Evolutionary conservation across 805 yeast genomes (phyloP), one percentile per base, ranked within the genome.

Genomic region (Candida pseudoglaebosa): DNA sequence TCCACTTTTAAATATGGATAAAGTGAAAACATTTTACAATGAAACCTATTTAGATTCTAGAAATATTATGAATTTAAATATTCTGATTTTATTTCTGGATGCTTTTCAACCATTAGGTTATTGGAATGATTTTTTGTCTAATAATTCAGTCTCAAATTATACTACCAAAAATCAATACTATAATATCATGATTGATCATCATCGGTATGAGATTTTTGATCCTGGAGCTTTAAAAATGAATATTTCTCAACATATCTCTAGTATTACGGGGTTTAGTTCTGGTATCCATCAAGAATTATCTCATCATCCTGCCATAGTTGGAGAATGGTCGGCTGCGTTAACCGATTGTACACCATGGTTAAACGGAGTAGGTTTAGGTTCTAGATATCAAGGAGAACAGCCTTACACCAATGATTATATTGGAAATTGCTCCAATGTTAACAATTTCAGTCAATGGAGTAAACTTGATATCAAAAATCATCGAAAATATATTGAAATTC

Each of bases 311-410:
- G 75, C 78, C 3, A 67, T 82, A 5, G 75, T 79, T 29, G 86
- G 88, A 3, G 88, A 82, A 57, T 82, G 82, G 81, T 71, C 80
- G 15, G 86, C 80, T 15, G 87, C 83, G 5, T 64, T 82, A 34
- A 81, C 86, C 1, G 89, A 82, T 52, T 81, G 87, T 57, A 77
- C 84, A 3, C 66, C 63, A 17, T 82, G 85, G 86, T 56, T 82
- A 37, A 82, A 81, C 49, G 87, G 87, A 37, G 78, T 79, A 12
- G 82, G 82, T 3, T 61, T 77, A 18, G 85, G 85, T n/a, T 67
- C 84, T 1, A 68, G 88, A 40, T 81, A 68, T 50, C 82, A 73
- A 31, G 79, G 76, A 1, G 59, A 57, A 40, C 36, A 43, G 5
- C 62, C 75, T 3, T 75, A 52, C 39, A 37, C 43, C 6, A 54